Evolutionary conservation across 495 filamentous ascomycete species (phyloP).

Genomic region (Penicillium dipodomyicola): DNA sequence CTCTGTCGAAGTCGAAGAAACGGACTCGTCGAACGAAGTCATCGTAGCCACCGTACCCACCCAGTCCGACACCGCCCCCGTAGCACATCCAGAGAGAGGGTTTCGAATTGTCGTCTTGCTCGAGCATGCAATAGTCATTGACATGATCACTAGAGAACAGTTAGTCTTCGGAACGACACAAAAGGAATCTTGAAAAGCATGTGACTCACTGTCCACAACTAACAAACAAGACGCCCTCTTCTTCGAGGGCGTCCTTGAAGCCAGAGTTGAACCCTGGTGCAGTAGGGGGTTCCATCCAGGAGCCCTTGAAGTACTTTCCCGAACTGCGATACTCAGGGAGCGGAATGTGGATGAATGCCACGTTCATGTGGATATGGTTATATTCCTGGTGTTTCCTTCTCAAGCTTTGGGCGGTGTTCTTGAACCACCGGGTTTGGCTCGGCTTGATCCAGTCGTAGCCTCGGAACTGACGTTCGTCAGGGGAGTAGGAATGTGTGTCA

Average conservation of each 20-base stretch:
- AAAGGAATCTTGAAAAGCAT: neutral
- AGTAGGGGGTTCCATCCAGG: constrained; percentile 73
- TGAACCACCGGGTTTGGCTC: constrained; percentile 93
- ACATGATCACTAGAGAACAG: constrained; percentile 69
- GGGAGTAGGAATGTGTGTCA: constrained; percentile 89
- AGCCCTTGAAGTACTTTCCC: constrained; percentile 55
- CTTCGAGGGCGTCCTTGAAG: constrained; percentile 81
- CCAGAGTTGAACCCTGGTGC: constrained; percentile 85
- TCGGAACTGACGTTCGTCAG: constrained; percentile 76
- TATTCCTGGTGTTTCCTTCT: constrained; percentile 75
- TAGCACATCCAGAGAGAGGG: constrained; percentile 98
- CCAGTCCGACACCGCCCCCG: constrained; percentile 82
- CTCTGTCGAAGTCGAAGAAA: constrained; percentile 90
- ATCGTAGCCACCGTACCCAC: constrained; percentile 88
- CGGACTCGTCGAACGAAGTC: constrained; percentile 80
- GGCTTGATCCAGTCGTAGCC: constrained; percentile 98
- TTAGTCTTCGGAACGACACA: constrained; percentile 9
- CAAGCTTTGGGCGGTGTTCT: constrained; percentile 64
- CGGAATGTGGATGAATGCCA: constrained; percentile 97
- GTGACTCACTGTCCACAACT: constrained; percentile 80
- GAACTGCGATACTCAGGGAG: constrained; percentile 75
- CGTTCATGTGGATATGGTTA: constrained; percentile 86
- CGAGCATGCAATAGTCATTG: constrained; percentile 89
- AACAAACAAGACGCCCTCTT: constrained; percentile 80
- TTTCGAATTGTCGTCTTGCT: constrained; percentile 44